Conservation (phyloP, 2,329 filamentous ascomycete genomes). For the Dothistroma pini region DNA sequence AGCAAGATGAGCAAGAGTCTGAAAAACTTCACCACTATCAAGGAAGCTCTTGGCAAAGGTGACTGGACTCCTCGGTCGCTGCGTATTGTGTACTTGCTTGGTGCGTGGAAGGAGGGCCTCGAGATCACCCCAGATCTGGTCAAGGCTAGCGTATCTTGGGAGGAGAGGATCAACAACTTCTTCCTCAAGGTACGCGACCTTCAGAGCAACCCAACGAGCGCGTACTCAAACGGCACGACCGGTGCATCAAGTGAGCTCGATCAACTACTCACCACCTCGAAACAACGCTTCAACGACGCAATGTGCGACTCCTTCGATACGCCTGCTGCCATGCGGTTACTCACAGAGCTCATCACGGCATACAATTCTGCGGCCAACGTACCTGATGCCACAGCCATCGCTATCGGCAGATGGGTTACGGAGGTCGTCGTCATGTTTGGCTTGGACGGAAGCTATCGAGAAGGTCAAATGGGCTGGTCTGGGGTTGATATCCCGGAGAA, state of each 20-base stretch:
- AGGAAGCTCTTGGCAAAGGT: conserved; percentile 66
- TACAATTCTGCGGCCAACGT: conserved; percentile 60
- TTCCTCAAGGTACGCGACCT: conserved; percentile 58
- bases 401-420: conserved; percentile 73
- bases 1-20: conserved; percentile 95
- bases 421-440: conserved; percentile 81
- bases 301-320: conserved; percentile 88
- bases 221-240: conserved; percentile 21
- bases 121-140: conserved; percentile 80
- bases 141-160: conserved; percentile 71
- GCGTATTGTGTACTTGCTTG: conserved; percentile 81
- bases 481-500: conserved; percentile 60
- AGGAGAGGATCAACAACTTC: conserved; percentile 71
- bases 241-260: conserved; percentile 40
- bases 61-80: conserved; percentile 76
- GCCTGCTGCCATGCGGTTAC: conserved; percentile 69
- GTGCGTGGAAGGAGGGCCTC: conserved; percentile 84
- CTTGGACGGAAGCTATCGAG: conserved; percentile 57
- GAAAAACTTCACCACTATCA: conserved; percentile 94
- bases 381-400: conserved; percentile 47
- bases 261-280: conserved; percentile 51
- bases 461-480: conserved; percentile 57
- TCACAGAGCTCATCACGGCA: conserved; percentile 72
- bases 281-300: conserved; percentile 58
- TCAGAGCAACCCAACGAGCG: conserved; percentile 25